Evolutionary conservation across 306 rosid species (phyloP).

Genomic region (Cercis canadensis): DNA sequence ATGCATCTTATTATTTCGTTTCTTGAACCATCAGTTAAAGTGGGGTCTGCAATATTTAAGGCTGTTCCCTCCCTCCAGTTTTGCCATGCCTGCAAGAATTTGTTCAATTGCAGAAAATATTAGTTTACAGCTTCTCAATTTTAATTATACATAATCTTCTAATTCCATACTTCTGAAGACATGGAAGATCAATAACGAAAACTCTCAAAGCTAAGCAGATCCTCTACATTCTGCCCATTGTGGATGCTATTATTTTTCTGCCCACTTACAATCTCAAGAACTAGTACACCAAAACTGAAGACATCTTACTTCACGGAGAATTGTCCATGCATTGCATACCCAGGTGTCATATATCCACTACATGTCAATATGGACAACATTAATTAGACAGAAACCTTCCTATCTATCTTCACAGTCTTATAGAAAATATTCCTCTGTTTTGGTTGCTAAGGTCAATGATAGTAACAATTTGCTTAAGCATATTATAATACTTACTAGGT

Average conservation of each 20-base stretch:
- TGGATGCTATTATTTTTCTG: slow-evolving; percentile 26
- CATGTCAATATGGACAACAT: neutral
- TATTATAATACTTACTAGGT: slow-evolving; percentile 41
- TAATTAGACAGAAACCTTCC: neutral
- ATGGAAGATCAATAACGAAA: too few species aligned
- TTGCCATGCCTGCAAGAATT: slow-evolving; percentile 50
- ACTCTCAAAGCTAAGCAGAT: neutral
- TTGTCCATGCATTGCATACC: slow-evolving; percentile 49
- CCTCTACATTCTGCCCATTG: slow-evolving; percentile 25
- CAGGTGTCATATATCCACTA: slow-evolving; percentile 67
- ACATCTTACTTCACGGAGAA: slow-evolving; percentile 52
- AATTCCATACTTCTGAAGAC: too few species aligned
- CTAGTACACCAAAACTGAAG: slow-evolving; percentile 53
- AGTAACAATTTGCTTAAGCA: too few species aligned
- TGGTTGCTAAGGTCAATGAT: neutral
- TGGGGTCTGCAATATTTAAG: too few species aligned
- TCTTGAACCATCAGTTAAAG: too few species aligned
- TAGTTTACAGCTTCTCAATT: neutral
- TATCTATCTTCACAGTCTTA: neutral
- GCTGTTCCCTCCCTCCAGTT: slow-evolving; percentile 47
- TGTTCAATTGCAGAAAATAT: neutral
- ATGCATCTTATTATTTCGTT: too few species aligned
- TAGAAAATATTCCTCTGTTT: neutral
- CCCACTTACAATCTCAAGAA: slow-evolving; percentile 57
- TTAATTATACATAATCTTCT: too few species aligned